These are phyloP conservation scores for Sporothrix sp. DNA, from an alignment of 2,329 filamentous ascomycete genomes.

Conservation along the genomic window DNA sequence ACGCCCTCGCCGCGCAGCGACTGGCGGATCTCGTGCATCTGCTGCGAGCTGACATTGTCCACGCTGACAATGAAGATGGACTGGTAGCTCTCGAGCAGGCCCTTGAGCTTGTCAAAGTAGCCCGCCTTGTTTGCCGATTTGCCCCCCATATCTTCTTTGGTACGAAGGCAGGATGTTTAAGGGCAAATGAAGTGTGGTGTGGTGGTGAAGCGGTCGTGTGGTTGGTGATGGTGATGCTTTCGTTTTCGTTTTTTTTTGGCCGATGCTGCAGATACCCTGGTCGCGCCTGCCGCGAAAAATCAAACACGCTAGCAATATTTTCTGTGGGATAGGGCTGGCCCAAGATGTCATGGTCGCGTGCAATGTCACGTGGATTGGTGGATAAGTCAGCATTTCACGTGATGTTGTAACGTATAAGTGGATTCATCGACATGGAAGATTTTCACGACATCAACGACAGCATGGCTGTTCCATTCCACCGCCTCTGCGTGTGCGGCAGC, in stretches of 20 bases:
- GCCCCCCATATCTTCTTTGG: constrained; percentile 98
- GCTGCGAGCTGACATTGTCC: constrained; percentile 99
- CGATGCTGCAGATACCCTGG: background rate
- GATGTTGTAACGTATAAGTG: too few relatives aligned
- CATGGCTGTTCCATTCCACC: constrained; percentile 50
- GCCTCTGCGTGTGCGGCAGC: constrained; percentile 43
- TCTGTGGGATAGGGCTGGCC: constrained; percentile 1
- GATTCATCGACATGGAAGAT: too few relatives aligned
- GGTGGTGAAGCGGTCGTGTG: constrained; percentile 3
- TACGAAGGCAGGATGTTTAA: constrained; percentile 98
- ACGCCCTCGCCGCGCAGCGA: constrained; percentile 84
- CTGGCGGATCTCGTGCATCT: constrained; percentile 99
- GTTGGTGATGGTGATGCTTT: constrained; percentile 7
- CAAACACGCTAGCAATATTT: constrained; percentile 2
- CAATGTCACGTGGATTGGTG: background rate
- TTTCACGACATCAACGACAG: constrained; percentile 1
- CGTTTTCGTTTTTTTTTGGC: constrained; percentile 3
- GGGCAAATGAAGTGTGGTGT: constrained; percentile 44
- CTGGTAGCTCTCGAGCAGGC: constrained; percentile 89
- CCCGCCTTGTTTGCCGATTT: constrained; percentile 80
- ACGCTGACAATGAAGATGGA: constrained; percentile 95
- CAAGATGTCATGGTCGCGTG: background rate
- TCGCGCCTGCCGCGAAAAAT: background rate
- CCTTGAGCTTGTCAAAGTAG: constrained; percentile 99
- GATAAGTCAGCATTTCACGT: too few relatives aligned